These are phyloP conservation scores for Yamadazyma takamatsuzukensis DNA, from an alignment of 805 yeast species.

Conservation along the genomic window DNA sequence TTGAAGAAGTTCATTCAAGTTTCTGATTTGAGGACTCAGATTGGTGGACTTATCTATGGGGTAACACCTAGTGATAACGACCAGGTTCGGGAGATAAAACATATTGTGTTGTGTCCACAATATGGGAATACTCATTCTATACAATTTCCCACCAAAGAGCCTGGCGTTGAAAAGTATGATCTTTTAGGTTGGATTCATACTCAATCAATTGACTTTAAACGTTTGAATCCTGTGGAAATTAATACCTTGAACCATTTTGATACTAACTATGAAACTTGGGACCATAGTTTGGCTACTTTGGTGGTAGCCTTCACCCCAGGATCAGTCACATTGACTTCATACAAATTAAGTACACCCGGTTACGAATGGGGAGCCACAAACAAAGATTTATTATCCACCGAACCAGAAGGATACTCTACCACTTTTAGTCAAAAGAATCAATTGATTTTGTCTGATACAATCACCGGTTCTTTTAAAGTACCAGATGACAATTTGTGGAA, in stretches of 20 bases:
- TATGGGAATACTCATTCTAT: conserved; percentile 68
- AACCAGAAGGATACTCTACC: conserved; percentile 67
- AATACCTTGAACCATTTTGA: conserved; percentile 49
- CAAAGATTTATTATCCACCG: conserved; percentile 48
- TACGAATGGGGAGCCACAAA: conserved; percentile 72
- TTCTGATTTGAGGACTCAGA: conserved; percentile 76
- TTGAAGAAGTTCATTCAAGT: conserved; percentile 73
- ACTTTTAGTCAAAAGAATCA: conserved; percentile 62
- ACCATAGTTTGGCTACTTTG: conserved; percentile 48
- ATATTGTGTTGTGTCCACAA: conserved; percentile 83
- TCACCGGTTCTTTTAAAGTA: conserved; percentile 79
- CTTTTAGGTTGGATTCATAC: conserved; percentile 96
- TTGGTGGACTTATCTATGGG: conserved; percentile 82
- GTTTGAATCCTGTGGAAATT: conserved; percentile 69
- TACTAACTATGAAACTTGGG: conserved; percentile 38
- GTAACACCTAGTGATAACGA: conserved; percentile 67
- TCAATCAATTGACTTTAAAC: conserved; percentile 60
- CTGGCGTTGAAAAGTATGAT: conserved; percentile 48
- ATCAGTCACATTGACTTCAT: conserved; percentile 72
- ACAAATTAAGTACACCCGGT: conserved; percentile 59
- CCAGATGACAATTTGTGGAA: conserved; percentile 90
- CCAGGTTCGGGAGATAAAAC: conserved; percentile 72
- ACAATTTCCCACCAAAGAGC: conserved; percentile 51
- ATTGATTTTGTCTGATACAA: conserved; percentile 66
- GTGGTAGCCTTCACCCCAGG: conserved; percentile 79